Conservation (phyloP, 345 rosid genomes). For the Hypericum perforatum region DNA sequence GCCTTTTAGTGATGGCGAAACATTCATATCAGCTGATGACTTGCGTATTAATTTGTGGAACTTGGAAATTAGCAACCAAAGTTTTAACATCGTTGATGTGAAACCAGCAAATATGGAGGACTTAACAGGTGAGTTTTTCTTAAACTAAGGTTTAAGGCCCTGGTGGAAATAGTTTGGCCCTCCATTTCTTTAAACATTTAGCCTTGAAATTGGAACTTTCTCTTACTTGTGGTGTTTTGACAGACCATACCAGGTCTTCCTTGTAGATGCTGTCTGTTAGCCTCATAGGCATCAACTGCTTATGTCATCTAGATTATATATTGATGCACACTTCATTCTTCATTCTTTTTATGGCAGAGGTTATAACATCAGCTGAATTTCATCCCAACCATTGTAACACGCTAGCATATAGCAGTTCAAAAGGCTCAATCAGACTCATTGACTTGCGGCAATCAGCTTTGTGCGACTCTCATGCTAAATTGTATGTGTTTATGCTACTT, state of each 20-base stretch:
- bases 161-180: too few relatives aligned
- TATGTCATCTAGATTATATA: too few relatives aligned
- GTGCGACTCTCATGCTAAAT: slow-evolving; percentile 85
- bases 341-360: slow-evolving; percentile 54
- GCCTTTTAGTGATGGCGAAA: slow-evolving; percentile 47
- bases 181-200: too few relatives aligned
- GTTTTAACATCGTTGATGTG: slow-evolving; percentile 52
- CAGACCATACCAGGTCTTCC: too few relatives aligned
- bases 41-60: slow-evolving; percentile 59
- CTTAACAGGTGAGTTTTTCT: slow-evolving; percentile 33
- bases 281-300: too few relatives aligned
- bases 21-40: slow-evolving; percentile 59
- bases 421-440: slow-evolving; percentile 91
- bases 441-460: slow-evolving; percentile 98
- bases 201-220: too few relatives aligned
- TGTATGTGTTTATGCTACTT: slow-evolving; percentile 40
- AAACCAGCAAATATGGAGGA: slow-evolving; percentile 61
- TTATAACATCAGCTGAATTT: slow-evolving; percentile 97
- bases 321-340: not conserved
- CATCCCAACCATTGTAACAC: slow-evolving; percentile 91
- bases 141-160: not conserved
- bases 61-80: slow-evolving; percentile 55
- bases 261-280: too few relatives aligned
- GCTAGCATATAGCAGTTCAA: slow-evolving; percentile 98
- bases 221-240: too few relatives aligned